A percentile compares a stretch with the other conserved stretches of the same genome.
Evolutionary conservation across 441 rosid species (phyloP).

Genomic region (Erodium chrysanthum): DNA sequence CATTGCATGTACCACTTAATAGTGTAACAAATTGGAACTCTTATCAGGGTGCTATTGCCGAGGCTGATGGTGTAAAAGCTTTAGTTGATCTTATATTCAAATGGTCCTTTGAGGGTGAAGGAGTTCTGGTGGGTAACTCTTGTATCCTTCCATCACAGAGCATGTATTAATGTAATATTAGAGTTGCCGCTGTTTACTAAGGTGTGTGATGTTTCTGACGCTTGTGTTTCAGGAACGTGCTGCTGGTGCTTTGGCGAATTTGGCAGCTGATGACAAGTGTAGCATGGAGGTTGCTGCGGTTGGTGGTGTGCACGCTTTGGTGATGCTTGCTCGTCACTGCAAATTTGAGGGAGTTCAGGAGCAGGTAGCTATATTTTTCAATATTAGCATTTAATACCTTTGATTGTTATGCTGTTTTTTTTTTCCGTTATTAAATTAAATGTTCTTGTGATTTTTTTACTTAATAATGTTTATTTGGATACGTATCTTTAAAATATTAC

Average conservation of each 20-base stretch:
- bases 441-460: neutral
- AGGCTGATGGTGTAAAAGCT: conserved; percentile 91
- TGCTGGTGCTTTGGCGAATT: conserved; percentile 94
- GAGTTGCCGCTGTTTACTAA: neutral
- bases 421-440: neutral
- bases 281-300: conserved; percentile 83
- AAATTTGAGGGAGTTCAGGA: conserved; percentile 92
- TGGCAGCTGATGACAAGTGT: conserved; percentile 96
- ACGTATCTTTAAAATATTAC: no score
- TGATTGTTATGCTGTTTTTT: neutral
- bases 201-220: neutral
- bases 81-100: conserved; percentile 85
- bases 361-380: conserved; percentile 42
- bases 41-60: conserved; percentile 72
- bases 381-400: neutral
- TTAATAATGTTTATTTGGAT: neutral
- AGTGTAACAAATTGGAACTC: neutral
- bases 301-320: conserved; percentile 89
- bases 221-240: conserved; percentile 68
- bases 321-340: conserved; percentile 87
- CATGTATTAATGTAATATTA: neutral
- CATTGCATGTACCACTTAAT: neutral
- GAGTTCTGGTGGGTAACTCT: conserved; percentile 61
- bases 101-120: conserved; percentile 81
- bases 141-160: neutral